Conservation (phyloP, 169 alveolate genomes). For the Eimeria tenella region DNA sequence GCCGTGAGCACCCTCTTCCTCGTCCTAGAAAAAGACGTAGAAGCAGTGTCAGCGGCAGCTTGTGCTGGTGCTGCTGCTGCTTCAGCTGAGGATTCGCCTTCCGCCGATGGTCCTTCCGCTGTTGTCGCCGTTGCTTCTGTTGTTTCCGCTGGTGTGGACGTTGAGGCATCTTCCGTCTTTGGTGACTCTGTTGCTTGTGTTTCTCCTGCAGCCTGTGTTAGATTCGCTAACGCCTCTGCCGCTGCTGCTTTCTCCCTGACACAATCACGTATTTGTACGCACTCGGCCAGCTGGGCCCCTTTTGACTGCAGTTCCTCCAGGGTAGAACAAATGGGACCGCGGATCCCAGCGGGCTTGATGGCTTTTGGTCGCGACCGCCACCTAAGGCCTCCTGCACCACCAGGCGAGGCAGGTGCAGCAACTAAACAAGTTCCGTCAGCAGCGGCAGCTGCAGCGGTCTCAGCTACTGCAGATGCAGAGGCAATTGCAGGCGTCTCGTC, state of each 20-base stretch:
- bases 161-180: not conserved
- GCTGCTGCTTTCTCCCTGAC: constrained; percentile 13
- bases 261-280: not conserved
- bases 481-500: not conserved
- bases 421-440: not conserved
- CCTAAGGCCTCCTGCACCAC: constrained; percentile 1
- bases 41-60: not conserved
- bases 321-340: not conserved
- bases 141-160: not conserved
- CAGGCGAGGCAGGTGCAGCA: not conserved
- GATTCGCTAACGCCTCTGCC: not conserved
- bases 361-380: not conserved
- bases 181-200: not conserved
- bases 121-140: not conserved
- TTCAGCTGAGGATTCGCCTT: not conserved
- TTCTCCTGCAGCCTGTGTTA: not conserved
- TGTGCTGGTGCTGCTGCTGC: not conserved
- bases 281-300: not conserved
- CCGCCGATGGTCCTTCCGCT: not conserved
- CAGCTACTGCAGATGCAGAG: not conserved
- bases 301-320: not conserved
- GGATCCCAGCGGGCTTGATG: not conserved
- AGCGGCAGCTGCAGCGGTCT: not conserved
- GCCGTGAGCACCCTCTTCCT: not conserved
- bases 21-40: not conserved